phyloP scores from a whole-genome alignment of 2,329 filamentous ascomycete genomes.

The Verticillium tricorpus region DNA sequence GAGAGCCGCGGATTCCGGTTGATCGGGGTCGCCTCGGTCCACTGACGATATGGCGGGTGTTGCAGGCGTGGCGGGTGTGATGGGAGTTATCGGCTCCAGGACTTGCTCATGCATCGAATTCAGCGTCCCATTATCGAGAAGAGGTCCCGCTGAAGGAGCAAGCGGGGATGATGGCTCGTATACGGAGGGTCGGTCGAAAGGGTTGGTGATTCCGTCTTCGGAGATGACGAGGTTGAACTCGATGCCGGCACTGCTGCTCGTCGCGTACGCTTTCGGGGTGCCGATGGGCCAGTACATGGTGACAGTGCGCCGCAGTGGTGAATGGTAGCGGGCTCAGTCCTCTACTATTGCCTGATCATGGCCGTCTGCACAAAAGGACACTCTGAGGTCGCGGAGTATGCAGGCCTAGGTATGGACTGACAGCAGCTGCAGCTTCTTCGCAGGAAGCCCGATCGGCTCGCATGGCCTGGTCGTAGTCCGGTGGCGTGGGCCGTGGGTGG shows the following conservation, averaged over 20 bases:
- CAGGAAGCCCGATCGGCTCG: not conserved
- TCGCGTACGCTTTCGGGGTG: constrained; percentile 77
- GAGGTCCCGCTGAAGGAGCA: constrained; percentile 5
- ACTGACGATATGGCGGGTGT: constrained; percentile 57
- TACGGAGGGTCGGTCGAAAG: constrained; percentile 19
- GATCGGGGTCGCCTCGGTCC: constrained; percentile 45
- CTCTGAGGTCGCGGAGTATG: not conserved
- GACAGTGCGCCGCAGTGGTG: constrained; percentile 8
- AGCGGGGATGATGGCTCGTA: constrained; percentile 22
- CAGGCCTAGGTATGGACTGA: not conserved
- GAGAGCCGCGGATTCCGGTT: constrained; percentile 21
- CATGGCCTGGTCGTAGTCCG: not conserved
- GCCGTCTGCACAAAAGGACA: not conserved
- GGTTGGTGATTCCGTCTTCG: constrained; percentile 53
- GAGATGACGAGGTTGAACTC: constrained; percentile 47
- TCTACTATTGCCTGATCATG: not conserved
- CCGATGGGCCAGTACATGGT: constrained; percentile 91
- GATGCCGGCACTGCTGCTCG: constrained; percentile 59
- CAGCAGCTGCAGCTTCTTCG: not conserved
- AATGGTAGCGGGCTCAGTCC: not conserved
- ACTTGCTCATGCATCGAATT: constrained; percentile 25
- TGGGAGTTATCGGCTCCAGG: constrained; percentile 28
- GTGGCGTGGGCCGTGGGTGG: not conserved
- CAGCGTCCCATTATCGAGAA: constrained; percentile 16
- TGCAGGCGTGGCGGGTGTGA: constrained; percentile 48